These are phyloP conservation scores for Musa balbisiana DNA, from an alignment of 202 grass and related monocot species.

Conservation along the genomic window DNA sequence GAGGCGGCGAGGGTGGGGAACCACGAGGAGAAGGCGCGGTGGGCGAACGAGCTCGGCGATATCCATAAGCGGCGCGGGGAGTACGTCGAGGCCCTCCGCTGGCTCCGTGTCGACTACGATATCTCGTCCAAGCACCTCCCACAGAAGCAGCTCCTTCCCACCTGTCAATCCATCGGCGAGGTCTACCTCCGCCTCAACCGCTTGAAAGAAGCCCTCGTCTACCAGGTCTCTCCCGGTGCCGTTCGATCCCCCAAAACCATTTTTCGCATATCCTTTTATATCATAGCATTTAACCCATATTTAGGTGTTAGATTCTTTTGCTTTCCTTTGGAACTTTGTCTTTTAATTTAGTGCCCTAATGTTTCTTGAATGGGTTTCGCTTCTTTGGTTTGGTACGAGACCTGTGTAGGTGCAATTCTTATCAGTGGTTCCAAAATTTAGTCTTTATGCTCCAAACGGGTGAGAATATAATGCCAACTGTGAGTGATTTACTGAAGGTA, in stretches of 20 bases:
- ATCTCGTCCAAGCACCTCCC: conserved; percentile 64
- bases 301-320: background rate
- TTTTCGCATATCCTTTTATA: background rate
- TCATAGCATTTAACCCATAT: background rate
- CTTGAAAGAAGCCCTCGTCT: conserved; percentile 58
- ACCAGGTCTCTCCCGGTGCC: conserved; percentile 40
- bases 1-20: conserved; percentile 60
- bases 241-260: background rate
- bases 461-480: background rate
- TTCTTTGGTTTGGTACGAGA: too few relatives aligned
- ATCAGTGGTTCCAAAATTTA: background rate
- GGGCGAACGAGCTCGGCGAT: conserved; percentile 85
- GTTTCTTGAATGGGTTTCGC: background rate
- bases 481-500: background rate
- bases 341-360: background rate
- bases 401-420: background rate
- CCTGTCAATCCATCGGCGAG: conserved; percentile 83
- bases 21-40: conserved; percentile 72
- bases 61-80: conserved; percentile 72
- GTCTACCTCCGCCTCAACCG: conserved; percentile 60
- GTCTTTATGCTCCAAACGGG: background rate
- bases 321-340: background rate
- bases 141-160: conserved; percentile 65
- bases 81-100: conserved; percentile 75
- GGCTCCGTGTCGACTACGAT: conserved; percentile 68